These are phyloP conservation scores for Corymbia maculata DNA, from an alignment of 345 rosid species.

Conservation along the genomic window DNA sequence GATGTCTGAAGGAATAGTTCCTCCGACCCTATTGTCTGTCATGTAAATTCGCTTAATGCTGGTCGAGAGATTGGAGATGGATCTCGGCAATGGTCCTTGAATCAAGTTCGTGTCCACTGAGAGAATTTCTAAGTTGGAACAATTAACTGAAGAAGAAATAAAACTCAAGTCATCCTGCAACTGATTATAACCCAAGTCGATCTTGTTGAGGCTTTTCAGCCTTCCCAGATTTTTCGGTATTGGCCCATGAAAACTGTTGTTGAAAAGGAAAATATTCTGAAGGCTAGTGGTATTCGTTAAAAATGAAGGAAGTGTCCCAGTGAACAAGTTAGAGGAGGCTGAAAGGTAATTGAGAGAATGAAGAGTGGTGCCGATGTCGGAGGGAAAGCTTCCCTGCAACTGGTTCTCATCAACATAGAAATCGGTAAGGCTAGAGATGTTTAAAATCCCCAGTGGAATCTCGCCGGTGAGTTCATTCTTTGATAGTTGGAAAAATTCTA, in stretches of 20 bases:
- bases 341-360: background rate
- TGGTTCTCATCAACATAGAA: background rate
- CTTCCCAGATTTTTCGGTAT: background rate
- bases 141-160: background rate
- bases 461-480: background rate
- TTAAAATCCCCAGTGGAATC: background rate
- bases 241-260: background rate
- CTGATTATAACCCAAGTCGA: rapidly evolving
- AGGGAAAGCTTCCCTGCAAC: background rate
- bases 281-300: background rate
- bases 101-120: rapidly evolving
- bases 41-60: rapidly evolving
- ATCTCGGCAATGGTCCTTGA: background rate
- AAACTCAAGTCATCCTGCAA: background rate
- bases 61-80: background rate
- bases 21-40: rapidly evolving
- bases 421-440: background rate
- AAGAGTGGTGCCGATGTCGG: background rate
- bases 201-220: rapidly evolving
- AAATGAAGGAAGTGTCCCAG: background rate
- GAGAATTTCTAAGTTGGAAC: background rate
- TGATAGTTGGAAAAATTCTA: background rate
- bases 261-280: rapidly evolving
- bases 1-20: background rate
- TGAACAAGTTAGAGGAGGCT: background rate